Base-by-base conservation (phyloP, 2,329 filamentous ascomycete species). In the Cercospora beticola region DNA sequence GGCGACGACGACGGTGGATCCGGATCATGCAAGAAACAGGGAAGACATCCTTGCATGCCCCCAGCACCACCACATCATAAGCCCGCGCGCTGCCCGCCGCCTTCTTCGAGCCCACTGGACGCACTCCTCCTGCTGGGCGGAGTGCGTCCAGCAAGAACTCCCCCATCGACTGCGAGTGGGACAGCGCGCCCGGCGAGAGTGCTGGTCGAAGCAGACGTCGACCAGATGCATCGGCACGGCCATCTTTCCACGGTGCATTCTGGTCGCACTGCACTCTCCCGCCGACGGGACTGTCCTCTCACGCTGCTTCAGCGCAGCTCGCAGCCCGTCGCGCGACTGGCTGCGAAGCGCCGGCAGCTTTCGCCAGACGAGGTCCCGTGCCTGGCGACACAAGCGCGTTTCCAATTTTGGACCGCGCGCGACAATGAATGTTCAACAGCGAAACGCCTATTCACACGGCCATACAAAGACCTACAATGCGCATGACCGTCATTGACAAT, bases 381-480 rank as follows among this genome's bases (percentile, higher is more conserved):
- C 52, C 14, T 49, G 62, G 62, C 62, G 33, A 56, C 30, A 23
- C 23, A n/a, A 21, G 62, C 28, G 62, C 31, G 28, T 64, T 49
- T 31, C 30, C 49, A 9, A 36, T 21, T 57, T 49, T 49, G 21
- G 23, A 62, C 26, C 16, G 10, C 40, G 43, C 62, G 66, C 68
- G 66, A 69, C 64, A 70, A 70, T 64, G 61, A 69, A 62, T 78
- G 79, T 76, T 77, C 80, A 76, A 69, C 77, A 76, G 63, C 57
- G 81, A 81, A 81, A 81, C 81, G 75, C 76, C 74, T 5, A 73
- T 74, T 75, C 75, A 64, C 77, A 77, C 71, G 72, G 77, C 74
- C 75, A 70, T 68, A 78, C 79, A 74, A 74, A 65, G 62, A 62
- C 54, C 8, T 60, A 61, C 70, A 69, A 70, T 69, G 71, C 71